Evolutionary conservation across 306 rosid genomes (phyloP), one percentile per base, ranked within the genome.

Genomic region (Fragaria nilgerrensis): DNA sequence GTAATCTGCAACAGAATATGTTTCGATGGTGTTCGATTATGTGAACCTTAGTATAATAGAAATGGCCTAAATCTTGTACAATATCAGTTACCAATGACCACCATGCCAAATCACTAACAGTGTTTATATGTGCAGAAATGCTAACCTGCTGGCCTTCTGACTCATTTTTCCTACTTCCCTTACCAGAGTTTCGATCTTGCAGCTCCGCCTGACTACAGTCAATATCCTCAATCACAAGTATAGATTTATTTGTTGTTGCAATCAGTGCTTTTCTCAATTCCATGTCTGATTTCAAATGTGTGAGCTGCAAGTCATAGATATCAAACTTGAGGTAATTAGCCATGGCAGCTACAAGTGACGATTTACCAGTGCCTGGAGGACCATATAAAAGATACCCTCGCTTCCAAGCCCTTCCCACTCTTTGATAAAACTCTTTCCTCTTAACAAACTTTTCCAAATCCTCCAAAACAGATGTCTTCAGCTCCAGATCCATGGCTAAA

Each of bases 331-430:
- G 84, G 76, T 88, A 73, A 74, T 93, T 93, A 7, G 98, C 96
- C 90, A 93, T 89, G 41, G 98, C 96, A 1, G 98, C 98, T 2
- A 93, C 75, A 78, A 93, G 87, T 78, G 94, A 91, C 0, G 96
- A 93, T 74, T 93, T 93, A 0, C 98, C 98, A 0, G 98, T 93
- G 0, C 98, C 96, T 0, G 98, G 98, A 12, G 98, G 98, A 0
- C 96, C 98, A 45, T 84, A 89, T 23, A 89, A 22, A 74, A 93
- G 80, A 81, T 93, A 93, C 14, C 98, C 98, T 0, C 98, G 84
- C 64, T 93, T 90, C 98, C 98, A 93, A 0, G 94, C 98, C 70
- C 86, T 88, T 37, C 98, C 98, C 2, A 93, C 94, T 76, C 43
- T 89, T 85, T 80, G 91, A 63, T 91, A 93, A 36, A 75, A 93